A percentile compares a stretch with the other conserved stretches of the same genome.
These are phyloP conservation scores for Biscogniauxia mediterranea DNA, from an alignment of 2,329 filamentous ascomycete species.

Conservation along the genomic window DNA sequence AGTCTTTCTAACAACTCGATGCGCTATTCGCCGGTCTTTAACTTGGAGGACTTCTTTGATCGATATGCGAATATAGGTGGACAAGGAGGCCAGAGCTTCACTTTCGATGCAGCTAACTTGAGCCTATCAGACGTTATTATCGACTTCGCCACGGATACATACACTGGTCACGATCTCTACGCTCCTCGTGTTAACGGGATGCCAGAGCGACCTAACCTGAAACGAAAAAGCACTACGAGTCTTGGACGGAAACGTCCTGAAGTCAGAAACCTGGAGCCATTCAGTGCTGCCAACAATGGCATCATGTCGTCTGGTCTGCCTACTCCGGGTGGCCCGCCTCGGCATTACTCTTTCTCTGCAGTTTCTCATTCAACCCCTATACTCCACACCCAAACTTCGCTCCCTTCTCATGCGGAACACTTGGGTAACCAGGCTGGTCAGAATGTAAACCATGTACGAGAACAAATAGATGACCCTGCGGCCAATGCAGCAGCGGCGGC, in stretches of 20 bases:
- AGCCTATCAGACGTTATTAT: slow-evolving; percentile 65
- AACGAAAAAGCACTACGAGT: slow-evolving; percentile 47
- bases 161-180: slow-evolving; percentile 48
- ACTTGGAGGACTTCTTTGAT: slow-evolving; percentile 85
- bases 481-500: slow-evolving; percentile 36
- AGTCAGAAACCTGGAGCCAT: slow-evolving; percentile 36
- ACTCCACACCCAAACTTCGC: slow-evolving; percentile 38
- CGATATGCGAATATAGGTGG: slow-evolving; percentile 63
- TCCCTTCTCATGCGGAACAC: slow-evolving; percentile 36
- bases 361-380: slow-evolving; percentile 41
- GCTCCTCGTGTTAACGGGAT: slow-evolving; percentile 36
- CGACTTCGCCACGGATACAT: slow-evolving; percentile 59
- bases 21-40: slow-evolving; percentile 75
- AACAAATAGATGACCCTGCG: slow-evolving; percentile 34
- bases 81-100: slow-evolving; percentile 56
- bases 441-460: slow-evolving; percentile 33
- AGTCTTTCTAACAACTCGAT: slow-evolving; percentile 65
- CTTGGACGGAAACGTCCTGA: slow-evolving; percentile 40
- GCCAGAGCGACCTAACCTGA: slow-evolving; percentile 41
- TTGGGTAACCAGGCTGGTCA: slow-evolving; percentile 29
- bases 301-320: slow-evolving; percentile 31
- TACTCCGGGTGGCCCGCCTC: slow-evolving; percentile 32
- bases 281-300: slow-evolving; percentile 30
- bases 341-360: slow-evolving; percentile 40
- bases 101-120: slow-evolving; percentile 73